Percentiles rank a stretch among this genome's conserved stretches.
Evolutionary conservation across 2,329 filamentous ascomycete genomes (phyloP).

Genomic region (Sporothrix dimorphospora): DNA sequence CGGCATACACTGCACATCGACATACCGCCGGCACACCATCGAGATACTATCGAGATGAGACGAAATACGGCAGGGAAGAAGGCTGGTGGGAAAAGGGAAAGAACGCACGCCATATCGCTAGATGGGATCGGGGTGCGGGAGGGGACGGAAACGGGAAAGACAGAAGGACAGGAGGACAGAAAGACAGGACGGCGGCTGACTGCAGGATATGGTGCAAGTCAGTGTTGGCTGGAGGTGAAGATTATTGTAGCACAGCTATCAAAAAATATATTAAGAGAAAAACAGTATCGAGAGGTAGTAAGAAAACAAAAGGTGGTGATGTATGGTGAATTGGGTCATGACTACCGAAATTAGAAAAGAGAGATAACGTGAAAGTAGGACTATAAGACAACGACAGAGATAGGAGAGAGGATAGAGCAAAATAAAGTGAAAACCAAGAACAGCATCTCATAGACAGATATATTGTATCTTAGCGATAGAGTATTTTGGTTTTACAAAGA

Average conservation of each 20-base stretch:
- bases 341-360: no score
- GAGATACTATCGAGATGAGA: constrained; percentile 17
- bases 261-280: not conserved
- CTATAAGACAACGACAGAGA: no score
- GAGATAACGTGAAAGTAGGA: no score
- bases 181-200: not conserved
- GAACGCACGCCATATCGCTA: not conserved
- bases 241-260: constrained; percentile 6
- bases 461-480: no score
- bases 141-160: not conserved
- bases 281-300: not conserved
- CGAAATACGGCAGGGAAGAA: not conserved
- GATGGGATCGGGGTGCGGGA: constrained; percentile 2
- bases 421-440: no score
- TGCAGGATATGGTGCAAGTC: constrained; percentile 5
- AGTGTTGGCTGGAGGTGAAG: not conserved
- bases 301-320: no score
- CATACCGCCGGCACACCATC: no score
- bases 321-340: no score
- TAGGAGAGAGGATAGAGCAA: no score
- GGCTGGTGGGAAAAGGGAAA: no score
- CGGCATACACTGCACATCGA: constrained; percentile 8
- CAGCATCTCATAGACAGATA: no score
- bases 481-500: no score
- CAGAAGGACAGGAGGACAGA: not conserved